Evolutionary conservation across 2,329 filamentous ascomycete genomes (phyloP).

Genomic region (Colletotrichum sp.): DNA sequence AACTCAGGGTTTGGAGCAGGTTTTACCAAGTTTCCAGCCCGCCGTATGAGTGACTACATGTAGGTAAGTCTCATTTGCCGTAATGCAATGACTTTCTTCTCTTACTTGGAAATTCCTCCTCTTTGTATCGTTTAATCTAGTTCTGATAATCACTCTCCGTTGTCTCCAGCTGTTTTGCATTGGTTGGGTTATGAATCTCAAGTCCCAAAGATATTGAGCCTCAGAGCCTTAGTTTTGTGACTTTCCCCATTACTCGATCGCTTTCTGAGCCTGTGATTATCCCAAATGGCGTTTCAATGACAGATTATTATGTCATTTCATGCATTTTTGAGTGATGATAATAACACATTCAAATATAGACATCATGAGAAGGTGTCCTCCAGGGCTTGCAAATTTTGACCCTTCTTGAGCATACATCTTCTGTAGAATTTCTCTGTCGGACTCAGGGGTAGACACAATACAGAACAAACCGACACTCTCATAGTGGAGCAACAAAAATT

Average conservation of each 20-base stretch:
- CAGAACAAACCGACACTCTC: fast-evolving
- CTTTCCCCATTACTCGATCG: neutral
- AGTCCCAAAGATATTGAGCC: neutral
- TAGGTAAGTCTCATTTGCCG: neutral
- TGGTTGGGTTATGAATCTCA: fast-evolving
- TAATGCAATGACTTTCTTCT: neutral
- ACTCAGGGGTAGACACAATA: fast-evolving
- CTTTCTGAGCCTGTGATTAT: fast-evolving
- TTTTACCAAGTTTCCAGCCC: neutral
- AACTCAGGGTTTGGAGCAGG: neutral
- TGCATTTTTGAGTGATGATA: no score
- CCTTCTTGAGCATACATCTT: neutral
- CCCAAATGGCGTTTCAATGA: neutral
- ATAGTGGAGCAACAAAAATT: fast-evolving
- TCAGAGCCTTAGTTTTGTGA: neutral
- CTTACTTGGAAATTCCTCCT: no score
- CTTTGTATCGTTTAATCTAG: no score
- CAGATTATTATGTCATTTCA: no score
- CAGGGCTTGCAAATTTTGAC: neutral
- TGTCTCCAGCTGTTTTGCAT: no score
- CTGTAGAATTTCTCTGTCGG: neutral
- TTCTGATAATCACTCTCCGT: no score
- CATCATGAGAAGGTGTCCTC: neutral
- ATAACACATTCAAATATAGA: no score
- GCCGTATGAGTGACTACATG: fast-evolving